Base-by-base conservation (phyloP, 768 basidiomycete species). In the Jaapia argillacea region DNA sequence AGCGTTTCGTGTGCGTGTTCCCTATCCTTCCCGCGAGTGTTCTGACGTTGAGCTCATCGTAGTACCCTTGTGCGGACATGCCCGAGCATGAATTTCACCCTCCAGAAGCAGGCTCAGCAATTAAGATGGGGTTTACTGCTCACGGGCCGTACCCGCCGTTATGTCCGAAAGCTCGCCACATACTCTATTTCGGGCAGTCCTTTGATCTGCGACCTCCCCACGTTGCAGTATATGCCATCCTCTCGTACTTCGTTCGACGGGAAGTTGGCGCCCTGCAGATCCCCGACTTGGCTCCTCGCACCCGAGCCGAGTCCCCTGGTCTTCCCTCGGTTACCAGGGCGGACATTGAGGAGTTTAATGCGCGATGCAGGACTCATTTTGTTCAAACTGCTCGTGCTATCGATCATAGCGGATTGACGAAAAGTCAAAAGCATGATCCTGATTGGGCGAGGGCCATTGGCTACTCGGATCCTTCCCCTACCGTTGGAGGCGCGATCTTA, bases 241-340 rank as follows among this genome's bases (percentile, higher is more conserved):
- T 76, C n/a, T 55, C 58, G 16, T 76, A 72, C 51, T 72, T 76
- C 42, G 62, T 57, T 7, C 67, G 70, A 6, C 49, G 57, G 14
- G 74, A 75, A 45, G 58, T 52, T 22, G 46, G 52, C 10, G 49
- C 40, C 24, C 59, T 65, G 21, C 47, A 48, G 23, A 58, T 70
- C 18, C 75, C 74, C 0, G 55, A 59, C 4, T 70, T 74, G 51
- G 47, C 65, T 12, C 61, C 61, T n/a, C 52, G 52, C 36, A 66
- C 58, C 40, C 65, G 69, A 25, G 57, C 49, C 31, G 58, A 63
- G 36, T 65, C 67, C 0, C 45, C 39, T 12, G 63, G 65, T 20
- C 41, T 52, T 21, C 43, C 26, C 4, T 76, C 74, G 2, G 70
- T 69, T 5, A 71, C 69, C 10, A 56, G 57, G 20, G 69, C 70